Base-by-base conservation (phyloP, 768 basidiomycete species). In the Phaffia australis region DNA sequence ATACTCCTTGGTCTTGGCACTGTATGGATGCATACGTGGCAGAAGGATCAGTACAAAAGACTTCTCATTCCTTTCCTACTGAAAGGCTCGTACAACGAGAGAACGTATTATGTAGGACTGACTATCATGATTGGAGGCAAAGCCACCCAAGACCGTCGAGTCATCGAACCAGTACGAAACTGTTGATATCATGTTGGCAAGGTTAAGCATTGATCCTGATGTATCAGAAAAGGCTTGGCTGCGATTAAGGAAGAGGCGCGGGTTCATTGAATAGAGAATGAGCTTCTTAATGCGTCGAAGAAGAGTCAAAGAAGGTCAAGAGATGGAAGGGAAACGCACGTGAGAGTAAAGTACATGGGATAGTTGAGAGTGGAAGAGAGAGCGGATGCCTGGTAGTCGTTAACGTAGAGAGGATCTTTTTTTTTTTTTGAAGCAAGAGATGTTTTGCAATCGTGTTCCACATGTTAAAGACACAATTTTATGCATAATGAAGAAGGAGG, bases 301-400 rank as follows among this genome's bases (percentile, higher is more conserved):
- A 52, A 30, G 35, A 27, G 48, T 11, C 19, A 18, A 56, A 35
- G 32, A 19, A 32, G 30, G 35, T 2, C 21, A 57, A 32, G 42
- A 19, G 49, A 21, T 27, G 19, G 16, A 15, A n/a, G 7, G 15
- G 9, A 5, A 32, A 52, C 32, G 0, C 1, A 42, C 58, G 18
- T 60, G 47, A 76, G 68, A 19, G 75, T 74, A 70, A 73, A 76
- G 65, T 74, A 77, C 42, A 72, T 66, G 5, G 75, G 75, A 55
- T 77, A 77, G 65, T 76, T 76, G 73, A 77, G 74, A 3, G 74
- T 69, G 63, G 75, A 74, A 6, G 60, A 7, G 30, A 50, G 30
- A 1, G 69, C 72, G 15, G 71, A 69, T n/a, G 68, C 72, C 62
- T 77, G 76, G 64, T 76, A 77, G 2, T 59, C 52, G 1, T 67